Evolutionary conservation across 768 basidiomycete species (phyloP).

Genomic region (Kondoa subrosea): DNA sequence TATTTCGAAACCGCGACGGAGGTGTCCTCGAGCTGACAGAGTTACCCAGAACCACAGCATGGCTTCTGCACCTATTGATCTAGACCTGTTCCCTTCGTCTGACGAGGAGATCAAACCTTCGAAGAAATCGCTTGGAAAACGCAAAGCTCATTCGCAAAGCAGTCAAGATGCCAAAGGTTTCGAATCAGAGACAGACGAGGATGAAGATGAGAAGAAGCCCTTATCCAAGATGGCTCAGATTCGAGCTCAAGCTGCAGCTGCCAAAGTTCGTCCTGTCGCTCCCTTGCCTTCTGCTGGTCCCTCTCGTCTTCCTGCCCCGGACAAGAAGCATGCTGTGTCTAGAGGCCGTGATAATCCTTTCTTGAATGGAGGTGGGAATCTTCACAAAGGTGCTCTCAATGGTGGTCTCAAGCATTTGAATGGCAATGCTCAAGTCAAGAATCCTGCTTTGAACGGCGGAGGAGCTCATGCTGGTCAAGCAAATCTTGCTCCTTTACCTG

Average conservation of each 20-base stretch:
- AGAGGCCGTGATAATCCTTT: background rate
- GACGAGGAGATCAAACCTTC: background rate
- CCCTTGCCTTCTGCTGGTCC: background rate
- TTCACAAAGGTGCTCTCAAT: background rate
- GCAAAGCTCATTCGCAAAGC: background rate
- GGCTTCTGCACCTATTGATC: background rate
- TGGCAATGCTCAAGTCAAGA: too few species aligned
- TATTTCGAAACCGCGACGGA: too few species aligned
- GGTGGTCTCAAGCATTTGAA: too few species aligned
- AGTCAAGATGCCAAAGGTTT: background rate
- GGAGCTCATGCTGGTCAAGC: background rate
- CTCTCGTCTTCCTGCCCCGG: background rate
- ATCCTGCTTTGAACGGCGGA: background rate
- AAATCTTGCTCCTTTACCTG: background rate
- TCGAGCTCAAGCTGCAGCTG: background rate
- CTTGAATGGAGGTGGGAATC: background rate
- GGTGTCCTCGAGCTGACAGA: too few species aligned
- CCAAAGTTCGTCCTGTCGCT: background rate
- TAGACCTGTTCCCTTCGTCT: background rate
- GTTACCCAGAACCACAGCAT: too few species aligned
- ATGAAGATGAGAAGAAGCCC: background rate
- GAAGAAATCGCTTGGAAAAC: background rate
- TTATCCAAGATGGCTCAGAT: background rate
- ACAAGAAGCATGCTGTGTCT: background rate
- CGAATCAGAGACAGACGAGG: background rate